Percentiles rank a stretch among this genome's conserved stretches.
Conservation (phyloP, 1,284 basidiomycete species). For the Naganishia sp. region DNA sequence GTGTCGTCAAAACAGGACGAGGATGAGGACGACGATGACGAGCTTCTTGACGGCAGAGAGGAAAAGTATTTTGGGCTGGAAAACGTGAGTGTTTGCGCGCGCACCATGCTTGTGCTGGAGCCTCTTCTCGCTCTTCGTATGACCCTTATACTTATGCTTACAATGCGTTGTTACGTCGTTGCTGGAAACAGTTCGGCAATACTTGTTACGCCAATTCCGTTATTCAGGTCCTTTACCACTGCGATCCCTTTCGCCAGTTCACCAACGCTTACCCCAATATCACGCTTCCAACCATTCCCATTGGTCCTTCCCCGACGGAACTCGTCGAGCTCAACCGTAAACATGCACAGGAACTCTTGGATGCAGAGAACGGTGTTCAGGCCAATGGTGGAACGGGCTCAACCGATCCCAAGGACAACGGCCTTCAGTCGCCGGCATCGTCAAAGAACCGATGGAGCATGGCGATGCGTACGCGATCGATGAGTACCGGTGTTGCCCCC, state of each 20-base stretch:
- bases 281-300: conserved; percentile 45
- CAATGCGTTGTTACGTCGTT: neutral
- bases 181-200: conserved; percentile 27
- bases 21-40: conserved; percentile 20
- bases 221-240: conserved; percentile 90
- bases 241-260: conserved; percentile 75
- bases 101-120: neutral
- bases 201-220: conserved; percentile 91
- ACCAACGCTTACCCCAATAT: conserved; percentile 61
- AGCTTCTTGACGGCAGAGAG: conserved; percentile 21
- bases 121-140: neutral
- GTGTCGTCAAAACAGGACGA: conserved; percentile 20
- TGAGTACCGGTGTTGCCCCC: conserved; percentile 15
- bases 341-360: conserved; percentile 16
- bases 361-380: conserved; percentile 5
- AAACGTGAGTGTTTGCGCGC: conserved; percentile 24
- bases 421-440: neutral
- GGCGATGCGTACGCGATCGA: conserved; percentile 27
- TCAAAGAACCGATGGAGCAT: conserved; percentile 29
- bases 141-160: too few relatives aligned
- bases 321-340: conserved; percentile 23
- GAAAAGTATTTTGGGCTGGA: conserved; percentile 32
- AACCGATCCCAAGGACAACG: conserved; percentile 13
- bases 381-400: neutral
- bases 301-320: conserved; percentile 42